phyloP scores from a whole-genome alignment of 257 asterid species.

The Linderniella brevidens region DNA sequence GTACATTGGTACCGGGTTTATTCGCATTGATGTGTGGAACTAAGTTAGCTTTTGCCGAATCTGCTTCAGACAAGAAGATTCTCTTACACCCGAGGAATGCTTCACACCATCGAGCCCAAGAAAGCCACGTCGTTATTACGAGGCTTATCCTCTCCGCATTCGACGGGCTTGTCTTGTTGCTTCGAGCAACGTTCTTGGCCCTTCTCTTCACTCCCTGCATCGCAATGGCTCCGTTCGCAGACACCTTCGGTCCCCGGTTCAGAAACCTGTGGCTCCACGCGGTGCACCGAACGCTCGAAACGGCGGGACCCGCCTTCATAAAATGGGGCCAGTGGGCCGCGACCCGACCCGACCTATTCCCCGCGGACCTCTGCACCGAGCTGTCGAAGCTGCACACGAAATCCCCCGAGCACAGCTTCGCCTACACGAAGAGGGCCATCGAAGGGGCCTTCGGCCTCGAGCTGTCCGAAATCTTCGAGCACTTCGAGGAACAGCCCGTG shows the following conservation, averaged over 20 bases:
- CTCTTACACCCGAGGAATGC: slow-evolving; percentile 24
- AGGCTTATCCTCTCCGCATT: slow-evolving; percentile 24
- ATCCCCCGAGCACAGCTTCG: slow-evolving; percentile 89
- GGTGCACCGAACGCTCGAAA: slow-evolving; percentile 68
- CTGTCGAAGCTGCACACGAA: slow-evolving; percentile 81
- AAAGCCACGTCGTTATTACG: slow-evolving; percentile 36
- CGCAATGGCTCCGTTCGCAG: slow-evolving; percentile 86
- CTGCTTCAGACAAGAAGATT: slow-evolving; percentile 19
- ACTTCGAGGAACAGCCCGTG: slow-evolving; percentile 72
- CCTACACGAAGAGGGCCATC: slow-evolving; percentile 49
- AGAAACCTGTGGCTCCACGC: slow-evolving; percentile 74
- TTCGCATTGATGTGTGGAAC: slow-evolving; percentile 43
- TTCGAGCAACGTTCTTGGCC: slow-evolving; percentile 50
- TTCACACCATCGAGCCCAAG: slow-evolving; percentile 45
- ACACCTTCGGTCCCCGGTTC: slow-evolving; percentile 51
- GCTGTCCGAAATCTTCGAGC: slow-evolving; percentile 52
- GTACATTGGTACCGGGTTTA: slow-evolving; percentile 47
- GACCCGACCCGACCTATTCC: slow-evolving; percentile 90
- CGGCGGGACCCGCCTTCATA: slow-evolving; percentile 95
- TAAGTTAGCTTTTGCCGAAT: slow-evolving; percentile 40
- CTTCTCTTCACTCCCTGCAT: slow-evolving; percentile 72
- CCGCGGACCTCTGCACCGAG: slow-evolving; percentile 65
- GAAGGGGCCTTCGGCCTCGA: slow-evolving; percentile 69
- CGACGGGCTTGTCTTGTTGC: slow-evolving; percentile 43
- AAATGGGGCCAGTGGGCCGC: slow-evolving; percentile 99